Evolutionary conservation across 352 stramenopile species (phyloP).

Genomic region (Peronospora belbahrii): DNA sequence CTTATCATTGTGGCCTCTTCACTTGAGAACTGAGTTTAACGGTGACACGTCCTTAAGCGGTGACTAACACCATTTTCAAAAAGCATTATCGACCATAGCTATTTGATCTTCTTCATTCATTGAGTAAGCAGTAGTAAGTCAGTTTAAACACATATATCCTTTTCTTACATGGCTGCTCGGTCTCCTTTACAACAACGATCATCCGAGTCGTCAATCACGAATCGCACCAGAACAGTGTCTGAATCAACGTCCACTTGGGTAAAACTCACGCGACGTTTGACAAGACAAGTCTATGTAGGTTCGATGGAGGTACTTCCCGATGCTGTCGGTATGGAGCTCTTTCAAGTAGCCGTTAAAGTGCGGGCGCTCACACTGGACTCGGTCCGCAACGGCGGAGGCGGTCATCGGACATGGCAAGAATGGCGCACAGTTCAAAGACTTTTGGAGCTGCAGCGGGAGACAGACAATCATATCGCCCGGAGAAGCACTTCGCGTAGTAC

Average conservation of each 20-base stretch:
- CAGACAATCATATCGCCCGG: slow-evolving; percentile 3
- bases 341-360: slow-evolving; percentile 28
- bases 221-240: slow-evolving; percentile 15
- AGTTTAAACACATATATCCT: too few relatives aligned
- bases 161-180: slow-evolving; percentile 11
- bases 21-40: slow-evolving; percentile 28
- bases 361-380: slow-evolving; percentile 29
- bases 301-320: slow-evolving; percentile 15
- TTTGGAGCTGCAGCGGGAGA: slow-evolving; percentile 19
- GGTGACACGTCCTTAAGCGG: slow-evolving; percentile 5
- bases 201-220: slow-evolving; percentile 10
- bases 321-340: not conserved
- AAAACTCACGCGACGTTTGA: slow-evolving; percentile 21
- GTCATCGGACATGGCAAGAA: slow-evolving; percentile 31
- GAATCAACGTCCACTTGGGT: slow-evolving; percentile 16
- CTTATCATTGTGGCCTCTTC: slow-evolving; percentile 20
- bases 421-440: slow-evolving; percentile 33
- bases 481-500: slow-evolving; percentile 2
- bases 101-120: not conserved
- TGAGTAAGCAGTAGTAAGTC: not conserved
- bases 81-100: not conserved
- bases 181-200: slow-evolving; percentile 15
- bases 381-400: slow-evolving; percentile 25
- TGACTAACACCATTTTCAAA: not conserved
- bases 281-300: slow-evolving; percentile 27